Conservation (phyloP, 208 protist species). For the Leptomonas seymouri region DNA sequence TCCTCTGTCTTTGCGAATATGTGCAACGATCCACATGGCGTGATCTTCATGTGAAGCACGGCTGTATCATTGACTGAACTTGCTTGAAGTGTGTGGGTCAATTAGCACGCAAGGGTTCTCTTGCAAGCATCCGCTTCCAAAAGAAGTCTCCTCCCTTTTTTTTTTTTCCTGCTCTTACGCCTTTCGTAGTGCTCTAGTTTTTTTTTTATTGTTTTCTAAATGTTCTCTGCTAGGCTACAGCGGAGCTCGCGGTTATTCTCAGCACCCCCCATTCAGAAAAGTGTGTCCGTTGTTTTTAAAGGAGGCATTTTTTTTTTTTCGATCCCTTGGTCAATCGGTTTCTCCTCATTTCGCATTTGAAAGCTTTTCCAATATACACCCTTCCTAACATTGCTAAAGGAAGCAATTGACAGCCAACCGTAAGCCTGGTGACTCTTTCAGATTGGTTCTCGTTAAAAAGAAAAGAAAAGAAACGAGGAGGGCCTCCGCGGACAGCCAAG, state of each 20-base stretch:
- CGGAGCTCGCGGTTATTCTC: not conserved
- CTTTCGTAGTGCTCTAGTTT: not conserved
- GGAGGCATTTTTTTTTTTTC: not conserved
- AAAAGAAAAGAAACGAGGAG: no score
- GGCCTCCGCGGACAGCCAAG: no score
- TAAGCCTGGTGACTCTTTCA: not conserved
- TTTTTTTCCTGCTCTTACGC: not conserved
- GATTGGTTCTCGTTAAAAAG: not conserved
- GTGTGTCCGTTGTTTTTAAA: not conserved
- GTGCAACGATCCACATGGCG: no score
- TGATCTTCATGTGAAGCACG: no score
- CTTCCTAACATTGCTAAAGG: no score
- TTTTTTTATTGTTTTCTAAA: slow-evolving; percentile 15
- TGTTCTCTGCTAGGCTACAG: slow-evolving; percentile 6
- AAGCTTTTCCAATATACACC: not conserved
- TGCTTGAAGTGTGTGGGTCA: not conserved
- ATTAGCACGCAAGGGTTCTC: not conserved
- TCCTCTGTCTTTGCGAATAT: no score
- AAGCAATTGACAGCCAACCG: no score
- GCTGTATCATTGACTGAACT: not conserved
- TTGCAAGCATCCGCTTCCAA: no score
- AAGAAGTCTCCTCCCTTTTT: slow-evolving; percentile 1
- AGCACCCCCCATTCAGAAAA: not conserved
- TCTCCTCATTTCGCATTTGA: not conserved
- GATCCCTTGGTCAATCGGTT: not conserved